Evolutionary conservation across 192 early-diverging fungal genomes (phyloP).

Genomic region (Backusella australiensis): DNA sequence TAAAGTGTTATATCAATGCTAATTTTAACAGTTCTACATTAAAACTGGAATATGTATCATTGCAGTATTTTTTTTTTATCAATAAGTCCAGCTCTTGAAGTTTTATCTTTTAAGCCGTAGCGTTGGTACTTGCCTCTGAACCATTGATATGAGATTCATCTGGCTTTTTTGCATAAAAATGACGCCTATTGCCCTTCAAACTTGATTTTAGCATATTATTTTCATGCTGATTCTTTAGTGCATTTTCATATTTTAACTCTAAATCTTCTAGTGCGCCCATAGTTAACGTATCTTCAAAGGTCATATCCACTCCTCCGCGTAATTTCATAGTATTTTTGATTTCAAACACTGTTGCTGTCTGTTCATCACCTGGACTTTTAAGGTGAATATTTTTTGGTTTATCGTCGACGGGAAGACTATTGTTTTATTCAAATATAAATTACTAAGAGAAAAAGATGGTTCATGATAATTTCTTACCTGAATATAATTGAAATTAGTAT

Average conservation of each 20-base stretch:
- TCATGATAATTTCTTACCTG: neutral
- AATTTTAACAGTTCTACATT: no score
- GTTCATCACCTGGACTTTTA: neutral
- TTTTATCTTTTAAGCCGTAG: neutral
- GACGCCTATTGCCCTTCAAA: no score
- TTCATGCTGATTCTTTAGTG: neutral
- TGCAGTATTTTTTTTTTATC: neutral
- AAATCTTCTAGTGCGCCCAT: neutral
- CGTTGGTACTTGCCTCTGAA: neutral
- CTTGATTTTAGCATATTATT: neutral
- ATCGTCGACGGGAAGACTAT: neutral
- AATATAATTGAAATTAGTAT: neutral
- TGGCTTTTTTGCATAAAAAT: neutral
- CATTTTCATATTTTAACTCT: neutral
- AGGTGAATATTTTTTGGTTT: neutral
- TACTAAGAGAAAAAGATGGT: no score
- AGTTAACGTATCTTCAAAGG: neutral
- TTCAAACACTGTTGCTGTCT: neutral
- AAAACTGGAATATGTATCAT: no score
- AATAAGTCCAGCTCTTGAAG: neutral
- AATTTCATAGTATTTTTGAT: neutral
- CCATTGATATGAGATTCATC: neutral
- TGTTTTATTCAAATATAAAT: neutral
- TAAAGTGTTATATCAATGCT: no score
- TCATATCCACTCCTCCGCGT: neutral